Evolutionary conservation across 2,329 filamentous ascomycete species (phyloP).

Genomic region (Cadophora gregata): DNA sequence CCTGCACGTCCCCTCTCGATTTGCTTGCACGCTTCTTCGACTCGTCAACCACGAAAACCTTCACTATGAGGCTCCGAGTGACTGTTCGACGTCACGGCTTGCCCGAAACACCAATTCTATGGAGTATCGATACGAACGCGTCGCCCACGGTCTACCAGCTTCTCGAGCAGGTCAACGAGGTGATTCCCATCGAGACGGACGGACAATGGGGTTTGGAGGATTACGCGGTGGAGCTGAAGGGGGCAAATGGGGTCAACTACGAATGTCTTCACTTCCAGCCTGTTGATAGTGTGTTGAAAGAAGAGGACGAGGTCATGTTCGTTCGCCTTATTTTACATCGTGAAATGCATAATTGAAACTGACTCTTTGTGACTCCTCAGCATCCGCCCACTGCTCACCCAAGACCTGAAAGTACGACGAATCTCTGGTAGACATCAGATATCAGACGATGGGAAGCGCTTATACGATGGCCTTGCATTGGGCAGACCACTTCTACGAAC

Average conservation of each 20-base stretch:
- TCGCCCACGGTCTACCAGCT: slow-evolving; percentile 74
- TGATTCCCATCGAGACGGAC: slow-evolving; percentile 78
- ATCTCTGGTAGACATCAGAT: slow-evolving; percentile 84
- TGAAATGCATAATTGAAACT: slow-evolving; percentile 6
- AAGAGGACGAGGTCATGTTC: slow-evolving; percentile 84
- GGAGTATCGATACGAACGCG: slow-evolving; percentile 62
- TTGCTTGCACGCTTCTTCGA: slow-evolving; percentile 6
- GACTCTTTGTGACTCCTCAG: slow-evolving; percentile 49
- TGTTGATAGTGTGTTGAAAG: slow-evolving; percentile 72
- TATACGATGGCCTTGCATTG: slow-evolving; percentile 86
- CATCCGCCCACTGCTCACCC: slow-evolving; percentile 77
- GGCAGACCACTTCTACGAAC: slow-evolving; percentile 72
- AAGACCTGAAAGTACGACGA: slow-evolving; percentile 75
- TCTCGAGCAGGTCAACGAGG: slow-evolving; percentile 77
- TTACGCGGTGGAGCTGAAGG: slow-evolving; percentile 78
- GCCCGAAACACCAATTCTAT: slow-evolving; percentile 74
- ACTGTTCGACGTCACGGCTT: slow-evolving; percentile 75
- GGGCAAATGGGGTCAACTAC: slow-evolving; percentile 64
- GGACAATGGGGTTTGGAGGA: slow-evolving; percentile 86
- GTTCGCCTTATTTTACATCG: slow-evolving; percentile 43
- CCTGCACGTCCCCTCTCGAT: not conserved
- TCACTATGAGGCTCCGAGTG: slow-evolving; percentile 72
- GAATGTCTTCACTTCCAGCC: slow-evolving; percentile 88
- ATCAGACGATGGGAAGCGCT: slow-evolving; percentile 74
- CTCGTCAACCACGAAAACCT: not conserved